Percentiles rank a stretch among this genome's conserved stretches.
Conservation (phyloP, 2,329 filamentous ascomycete species). For the Exophiala sp. region DNA sequence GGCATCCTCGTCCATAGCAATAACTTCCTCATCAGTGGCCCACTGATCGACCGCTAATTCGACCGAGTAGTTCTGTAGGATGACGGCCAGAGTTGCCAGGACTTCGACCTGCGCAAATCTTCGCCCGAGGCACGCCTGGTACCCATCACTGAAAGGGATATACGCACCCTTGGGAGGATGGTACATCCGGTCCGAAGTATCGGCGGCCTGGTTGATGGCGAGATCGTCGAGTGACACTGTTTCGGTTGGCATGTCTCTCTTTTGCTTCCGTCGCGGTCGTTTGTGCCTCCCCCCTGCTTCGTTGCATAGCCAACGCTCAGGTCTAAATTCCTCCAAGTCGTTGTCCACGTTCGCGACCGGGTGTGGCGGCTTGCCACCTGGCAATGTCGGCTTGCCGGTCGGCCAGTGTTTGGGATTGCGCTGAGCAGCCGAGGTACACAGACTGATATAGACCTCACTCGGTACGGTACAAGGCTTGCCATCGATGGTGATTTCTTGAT, state of each 20-base stretch:
- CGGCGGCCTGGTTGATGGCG: constrained; percentile 54
- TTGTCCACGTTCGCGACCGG: constrained; percentile 34
- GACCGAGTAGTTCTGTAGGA: constrained; percentile 56
- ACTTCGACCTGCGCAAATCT: constrained; percentile 54
- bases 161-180: constrained; percentile 50
- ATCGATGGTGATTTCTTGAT: constrained; percentile 54
- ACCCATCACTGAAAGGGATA: constrained; percentile 52
- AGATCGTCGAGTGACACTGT: constrained; percentile 25
- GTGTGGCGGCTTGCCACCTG: constrained; percentile 33
- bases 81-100: constrained; percentile 47
- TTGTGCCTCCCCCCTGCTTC: constrained; percentile 21
- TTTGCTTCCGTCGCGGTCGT: constrained; percentile 7
- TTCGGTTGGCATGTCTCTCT: constrained; percentile 21
- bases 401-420: constrained; percentile 71
- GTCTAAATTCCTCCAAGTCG: constrained; percentile 63
- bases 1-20: constrained; percentile 43
- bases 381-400: constrained; percentile 36
- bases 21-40: constrained; percentile 51
- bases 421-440: constrained; percentile 54
- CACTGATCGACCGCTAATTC: constrained; percentile 64
- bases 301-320: constrained; percentile 63
- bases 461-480: constrained; percentile 57
- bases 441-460: constrained; percentile 48
- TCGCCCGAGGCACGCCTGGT: constrained; percentile 51
- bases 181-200: constrained; percentile 59